These are phyloP conservation scores for Pogostemon cablin DNA, from an alignment of 257 asterid species.

Conservation along the genomic window DNA sequence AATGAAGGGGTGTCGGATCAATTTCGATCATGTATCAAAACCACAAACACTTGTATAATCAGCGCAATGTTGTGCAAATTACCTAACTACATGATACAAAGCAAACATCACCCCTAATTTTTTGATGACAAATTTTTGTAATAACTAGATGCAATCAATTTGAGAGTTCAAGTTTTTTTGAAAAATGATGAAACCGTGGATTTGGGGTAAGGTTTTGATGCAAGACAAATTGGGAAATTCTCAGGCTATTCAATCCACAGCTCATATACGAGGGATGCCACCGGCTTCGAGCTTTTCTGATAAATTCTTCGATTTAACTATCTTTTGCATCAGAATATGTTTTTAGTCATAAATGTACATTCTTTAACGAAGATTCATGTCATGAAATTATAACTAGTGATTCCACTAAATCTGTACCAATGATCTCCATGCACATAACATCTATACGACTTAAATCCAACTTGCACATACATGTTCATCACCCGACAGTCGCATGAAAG, in stretches of 20 bases:
- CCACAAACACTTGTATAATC: background rate
- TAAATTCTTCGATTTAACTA: slow-evolving; percentile 28
- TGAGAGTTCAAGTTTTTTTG: slow-evolving; percentile 85
- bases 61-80: background rate
- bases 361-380: background rate
- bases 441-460: background rate
- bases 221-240: slow-evolving; percentile 84
- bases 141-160: slow-evolving; percentile 48
- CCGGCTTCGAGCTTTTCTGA: slow-evolving; percentile 71
- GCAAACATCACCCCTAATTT: slow-evolving; percentile 6
- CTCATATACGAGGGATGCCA: slow-evolving; percentile 64
- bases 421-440: no score
- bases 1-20: no score
- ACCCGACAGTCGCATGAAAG: background rate
- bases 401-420: no score
- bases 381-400: background rate
- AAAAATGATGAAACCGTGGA: slow-evolving; percentile 72
- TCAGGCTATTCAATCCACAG: slow-evolving; percentile 96
- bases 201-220: slow-evolving; percentile 91
- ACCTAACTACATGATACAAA: background rate
- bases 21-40: background rate
- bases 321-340: background rate
- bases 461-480: background rate
- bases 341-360: background rate
- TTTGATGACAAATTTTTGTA: slow-evolving; percentile 3